Evolutionary conservation across 768 basidiomycete species (phyloP), one percentile per base, ranked within the genome.

Genomic region (Ramaria rubella): DNA sequence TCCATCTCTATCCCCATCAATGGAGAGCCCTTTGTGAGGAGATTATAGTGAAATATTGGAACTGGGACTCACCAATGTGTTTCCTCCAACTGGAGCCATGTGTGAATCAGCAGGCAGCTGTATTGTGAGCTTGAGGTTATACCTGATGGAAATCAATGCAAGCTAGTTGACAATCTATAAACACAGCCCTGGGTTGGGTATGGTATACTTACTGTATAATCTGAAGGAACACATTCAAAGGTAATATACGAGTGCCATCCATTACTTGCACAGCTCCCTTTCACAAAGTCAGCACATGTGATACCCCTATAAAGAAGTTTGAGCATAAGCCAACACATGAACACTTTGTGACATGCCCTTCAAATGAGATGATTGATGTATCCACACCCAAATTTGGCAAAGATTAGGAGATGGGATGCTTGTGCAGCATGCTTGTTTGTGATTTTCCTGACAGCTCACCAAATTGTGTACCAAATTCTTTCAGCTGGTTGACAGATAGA

Each of bases 221-320:
- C 82, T 4, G 79, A 77, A 7, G 84, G 84, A 12, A 81, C 70
- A 4, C 64, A 71, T 63, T 86, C 82, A 61, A 83, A 86, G 1
- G 81, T 78, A 60, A 83, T 81, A 64, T 81, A 80, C 0, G 79
- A 65, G 62, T 82, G 81, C 81, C 77, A 79, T 4, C 60, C 62
- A 27, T 62, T 66, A 59, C 73, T 75, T 17, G 76, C 76, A 19
- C 74, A 71, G n/a, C 63, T 63, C 19, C 60, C 65, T 23, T 61
- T 58, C 17, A 62, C 59, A 43, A 60, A 65, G 14, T 70, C 72
- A 0, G 72, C 72, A 17, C 68, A 65, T 15, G 72, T 66, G 59
- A 75, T 75, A 3, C 75, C 77, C 5, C 75, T 76, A 46, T 24
- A 46, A n/a, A n/a, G 44, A 46, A 14, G 9, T 46, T 11, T 23